phyloP scores from a whole-genome alignment of 1,284 basidiomycete genomes.

The Heliocybe sulcata region DNA sequence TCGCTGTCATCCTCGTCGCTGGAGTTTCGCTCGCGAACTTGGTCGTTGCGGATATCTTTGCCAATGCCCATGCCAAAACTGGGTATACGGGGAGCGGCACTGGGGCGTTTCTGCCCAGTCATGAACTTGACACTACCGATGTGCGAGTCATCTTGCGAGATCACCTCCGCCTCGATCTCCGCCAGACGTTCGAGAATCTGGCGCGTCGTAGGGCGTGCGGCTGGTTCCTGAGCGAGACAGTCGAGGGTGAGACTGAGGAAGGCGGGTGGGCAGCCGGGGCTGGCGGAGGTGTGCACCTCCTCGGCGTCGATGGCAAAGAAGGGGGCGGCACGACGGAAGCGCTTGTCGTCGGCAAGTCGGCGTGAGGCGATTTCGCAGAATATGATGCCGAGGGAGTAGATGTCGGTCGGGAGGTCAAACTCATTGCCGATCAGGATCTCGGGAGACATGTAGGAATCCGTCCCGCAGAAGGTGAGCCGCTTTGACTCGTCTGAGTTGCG shows the following conservation, averaged over 20 bases:
- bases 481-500: constrained; percentile 87
- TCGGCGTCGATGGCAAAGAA: constrained; percentile 71
- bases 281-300: constrained; percentile 69
- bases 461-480: constrained; percentile 93
- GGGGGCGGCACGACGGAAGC: constrained; percentile 77
- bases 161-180: constrained; percentile 75
- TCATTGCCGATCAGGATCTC: constrained; percentile 90
- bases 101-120: constrained; percentile 52
- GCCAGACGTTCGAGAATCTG: constrained; percentile 70
- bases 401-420: constrained; percentile 90
- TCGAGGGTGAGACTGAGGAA: constrained; percentile 77
- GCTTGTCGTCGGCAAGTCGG: constrained; percentile 75
- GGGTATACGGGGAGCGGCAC: constrained; percentile 66
- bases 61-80: constrained; percentile 78
- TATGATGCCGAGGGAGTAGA: constrained; percentile 93
- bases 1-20: constrained; percentile 52
- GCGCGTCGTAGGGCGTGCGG: constrained; percentile 68
- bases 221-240: constrained; percentile 69
- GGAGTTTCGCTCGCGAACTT: constrained; percentile 20
- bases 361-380: constrained; percentile 88
- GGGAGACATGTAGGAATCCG: constrained; percentile 91
- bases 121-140: constrained; percentile 84
- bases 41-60: constrained; percentile 35
- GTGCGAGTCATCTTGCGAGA: constrained; percentile 67
- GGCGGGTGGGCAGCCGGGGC: constrained; percentile 70